Base-by-base conservation (phyloP, 805 yeast genomes). In the Jamesozyma rosinii region DNA sequence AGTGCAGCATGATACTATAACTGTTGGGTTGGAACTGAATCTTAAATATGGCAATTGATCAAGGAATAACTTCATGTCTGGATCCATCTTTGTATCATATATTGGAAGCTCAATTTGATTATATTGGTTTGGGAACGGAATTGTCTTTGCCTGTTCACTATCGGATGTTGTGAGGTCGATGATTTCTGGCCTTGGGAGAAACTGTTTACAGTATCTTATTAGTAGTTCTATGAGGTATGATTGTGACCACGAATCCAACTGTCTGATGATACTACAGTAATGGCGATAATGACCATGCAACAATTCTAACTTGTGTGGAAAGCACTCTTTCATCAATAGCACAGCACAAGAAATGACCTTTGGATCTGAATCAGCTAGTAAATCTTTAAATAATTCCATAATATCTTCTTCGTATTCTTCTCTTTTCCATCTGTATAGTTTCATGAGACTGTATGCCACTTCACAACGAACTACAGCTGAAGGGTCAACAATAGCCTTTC, bases 401-500 rank as follows among this genome's bases (percentile, higher is more conserved):
- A 86, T 59, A 42, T 79, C 83, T 8, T 66, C 68, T 18, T 65
- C 61, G 30, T 68, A 66, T 1, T 76, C 65, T 2, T 69, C 67
- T 17, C 66, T 57, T 32, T 71, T 64, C 43, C 67, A 57, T 29
- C 55, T 69, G 46, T 61, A 67, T 24, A 77, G 59, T 42, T 83
- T 86, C 3, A 78, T 72, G 27, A 88, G 69, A 0, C 95, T 84
- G 38, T 82, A 70, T 2, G 90, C 88, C 1, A 90, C 76, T 1
- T 95, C 82, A 29, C 81, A 67, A 49, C 97, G 72, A 3, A 92
- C 98, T 14, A 73, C 57, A 0, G 95, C 79, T 8, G 92, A 79
- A 3, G 79, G 71, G 56, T 92, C 99, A 8, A 72, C 63, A 2
- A 75, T 63, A 5, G 83, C 71, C 54, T 84, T 76, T 49, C 80